Conservation (phyloP, 2,329 filamentous ascomycete species). For the Xylaria hypoxylon region DNA sequence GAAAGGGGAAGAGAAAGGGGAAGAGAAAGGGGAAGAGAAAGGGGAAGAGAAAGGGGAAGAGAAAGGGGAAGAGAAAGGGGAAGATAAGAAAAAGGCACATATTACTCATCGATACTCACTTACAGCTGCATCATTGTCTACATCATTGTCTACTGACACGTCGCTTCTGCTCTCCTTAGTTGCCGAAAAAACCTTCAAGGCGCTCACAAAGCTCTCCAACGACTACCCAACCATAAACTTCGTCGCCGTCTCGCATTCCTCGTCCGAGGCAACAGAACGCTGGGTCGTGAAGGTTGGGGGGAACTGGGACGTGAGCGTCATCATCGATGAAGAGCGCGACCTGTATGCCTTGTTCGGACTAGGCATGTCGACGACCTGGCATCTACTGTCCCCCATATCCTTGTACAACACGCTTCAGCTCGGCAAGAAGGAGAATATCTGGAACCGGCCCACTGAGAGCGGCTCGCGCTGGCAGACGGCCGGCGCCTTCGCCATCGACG, state of each 20-base stretch:
- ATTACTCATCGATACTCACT: background rate
- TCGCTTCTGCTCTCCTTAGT: constrained; percentile 58
- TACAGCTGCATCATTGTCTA: no score
- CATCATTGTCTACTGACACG: constrained; percentile 27
- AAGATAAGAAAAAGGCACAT: no score
- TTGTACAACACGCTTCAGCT: constrained; percentile 69
- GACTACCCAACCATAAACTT: constrained; percentile 64
- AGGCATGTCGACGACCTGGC: constrained; percentile 69
- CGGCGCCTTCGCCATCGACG: constrained; percentile 72
- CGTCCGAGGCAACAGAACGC: constrained; percentile 62
- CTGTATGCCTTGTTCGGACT: constrained; percentile 75
- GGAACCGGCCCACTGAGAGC: constrained; percentile 73
- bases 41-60: no score
- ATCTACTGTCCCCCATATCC: constrained; percentile 70
- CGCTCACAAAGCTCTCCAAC: constrained; percentile 64
- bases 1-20: no score
- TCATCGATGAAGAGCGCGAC: constrained; percentile 70
- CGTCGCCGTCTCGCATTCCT: constrained; percentile 72
- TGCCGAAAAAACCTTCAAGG: constrained; percentile 73
- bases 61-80: no score
- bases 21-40: no score
- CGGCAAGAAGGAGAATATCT: constrained; percentile 72
- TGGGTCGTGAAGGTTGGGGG: constrained; percentile 69
- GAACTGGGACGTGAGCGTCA: constrained; percentile 66
- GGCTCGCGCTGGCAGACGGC: constrained; percentile 76